Conservation (phyloP, 78 protist species). For the Guillardia theta region DNA sequence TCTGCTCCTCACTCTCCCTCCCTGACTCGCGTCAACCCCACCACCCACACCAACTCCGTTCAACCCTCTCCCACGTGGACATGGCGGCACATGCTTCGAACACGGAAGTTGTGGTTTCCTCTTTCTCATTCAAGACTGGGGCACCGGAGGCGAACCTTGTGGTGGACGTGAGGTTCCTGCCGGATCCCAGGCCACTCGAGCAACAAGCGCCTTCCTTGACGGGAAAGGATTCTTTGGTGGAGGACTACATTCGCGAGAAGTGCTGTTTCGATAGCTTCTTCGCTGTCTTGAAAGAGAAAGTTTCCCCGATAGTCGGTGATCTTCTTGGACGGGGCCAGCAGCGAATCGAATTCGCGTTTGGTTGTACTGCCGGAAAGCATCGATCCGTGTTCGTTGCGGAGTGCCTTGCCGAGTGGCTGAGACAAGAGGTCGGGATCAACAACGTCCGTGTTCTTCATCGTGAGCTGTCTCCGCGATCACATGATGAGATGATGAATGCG, state of each 20-base stretch:
- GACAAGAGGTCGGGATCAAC: not conserved
- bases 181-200: not conserved
- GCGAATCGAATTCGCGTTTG: not conserved
- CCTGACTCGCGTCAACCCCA: too few relatives aligned
- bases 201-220: not conserved
- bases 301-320: not conserved
- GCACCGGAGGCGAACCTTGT: not conserved
- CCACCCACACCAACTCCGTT: too few relatives aligned
- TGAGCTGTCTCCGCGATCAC: too few relatives aligned
- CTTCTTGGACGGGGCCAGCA: not conserved
- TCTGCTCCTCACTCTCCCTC: too few relatives aligned
- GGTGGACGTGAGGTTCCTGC: not conserved
- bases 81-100: too few relatives aligned
- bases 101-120: not conserved
- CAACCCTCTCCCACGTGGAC: too few relatives aligned
- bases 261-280: not conserved
- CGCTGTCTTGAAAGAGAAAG: not conserved
- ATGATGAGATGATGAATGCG: too few relatives aligned
- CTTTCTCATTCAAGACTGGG: not conserved
- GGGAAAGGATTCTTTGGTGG: not conserved
- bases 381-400: slow-evolving; percentile 10
- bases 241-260: not conserved
- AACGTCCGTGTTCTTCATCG: not conserved
- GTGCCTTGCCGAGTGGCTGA: not conserved
- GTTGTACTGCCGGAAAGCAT: slow-evolving; percentile 3